Base-by-base conservation (phyloP, 768 basidiomycete species). In the Cyathus striatus region DNA sequence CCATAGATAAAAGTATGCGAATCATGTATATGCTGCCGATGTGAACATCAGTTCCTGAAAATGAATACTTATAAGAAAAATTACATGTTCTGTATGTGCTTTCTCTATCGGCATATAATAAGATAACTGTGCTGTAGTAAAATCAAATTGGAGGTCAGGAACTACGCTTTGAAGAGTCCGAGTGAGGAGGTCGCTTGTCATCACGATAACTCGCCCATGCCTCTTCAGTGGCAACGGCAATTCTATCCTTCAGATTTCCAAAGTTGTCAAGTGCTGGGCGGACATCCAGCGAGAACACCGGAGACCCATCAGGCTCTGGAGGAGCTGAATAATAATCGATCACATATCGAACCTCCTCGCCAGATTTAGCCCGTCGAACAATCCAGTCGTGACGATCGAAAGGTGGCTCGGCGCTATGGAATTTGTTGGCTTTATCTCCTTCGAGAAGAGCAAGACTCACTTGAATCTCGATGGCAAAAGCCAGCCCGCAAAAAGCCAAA, bases 321-420 rank as follows among this genome's bases (percentile, higher is more conserved):
- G 94, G 90, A 0, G 91, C 92, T 37, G 90, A 88, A 64, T 98
- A 98, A 66, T 99, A 99, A 69, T 99, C 96, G 54, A 99, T 98
- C 37, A 99, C 88, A 63, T 99, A 95, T 58, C 90, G 86, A 40
- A 91, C 84, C 63, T 91, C 86, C 52, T 88, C 79, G 14, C 87
- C 83, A 1, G 85, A 83, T 30, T 70, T 68, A 23, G 84, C 81
- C 40, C 95, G 83, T 23, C 86, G 86, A 42, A 99, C 76, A 41
- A 96, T 66, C 96, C 96, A 99, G 67, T 99, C 96, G 60, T 99
- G 96, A 6, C 96, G 83, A 59, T 99, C 96, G 58, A 99, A 98
- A 1, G 95, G 96, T 4, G 91, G 89, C 56, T 92, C 87, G 32
- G 81, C 72, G 65, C 94, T 98, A 55, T 5, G 20, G 27, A n/a